Evolutionary conservation across 129 eudicot genomes (phyloP).

Genomic region (Tagetes erecta): DNA sequence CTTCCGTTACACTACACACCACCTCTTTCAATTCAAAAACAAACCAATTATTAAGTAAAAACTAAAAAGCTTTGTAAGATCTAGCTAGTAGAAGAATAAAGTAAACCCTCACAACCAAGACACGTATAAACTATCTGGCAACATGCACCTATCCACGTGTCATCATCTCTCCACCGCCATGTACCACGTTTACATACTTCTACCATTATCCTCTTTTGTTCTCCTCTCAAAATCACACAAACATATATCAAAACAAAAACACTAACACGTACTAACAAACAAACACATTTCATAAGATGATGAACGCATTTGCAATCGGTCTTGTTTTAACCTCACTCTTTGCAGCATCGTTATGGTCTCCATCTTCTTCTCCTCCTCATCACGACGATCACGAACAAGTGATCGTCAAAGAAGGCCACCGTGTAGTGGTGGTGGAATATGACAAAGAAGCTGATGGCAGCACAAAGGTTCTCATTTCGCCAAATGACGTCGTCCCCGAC

Average conservation of each 20-base stretch:
- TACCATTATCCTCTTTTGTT: background rate
- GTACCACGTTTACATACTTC: conserved; percentile 5
- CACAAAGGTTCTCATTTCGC: conserved; percentile 61
- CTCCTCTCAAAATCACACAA: background rate
- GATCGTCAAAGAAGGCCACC: conserved; percentile 59
- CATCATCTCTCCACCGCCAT: conserved; percentile 13
- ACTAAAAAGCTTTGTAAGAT: too few species aligned
- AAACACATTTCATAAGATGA: conserved; percentile 32
- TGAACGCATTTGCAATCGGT: conserved; percentile 55
- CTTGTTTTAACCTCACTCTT: conserved; percentile 49
- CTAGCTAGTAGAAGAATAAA: background rate
- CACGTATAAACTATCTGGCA: conserved; percentile 19
- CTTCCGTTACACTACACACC: too few species aligned
- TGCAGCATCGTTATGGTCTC: conserved; percentile 54
- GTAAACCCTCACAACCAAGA: conserved; percentile 22
- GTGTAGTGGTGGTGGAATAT: conserved; percentile 62
- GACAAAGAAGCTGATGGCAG: conserved; percentile 46
- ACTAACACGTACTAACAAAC: background rate
- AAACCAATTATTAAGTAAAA: too few species aligned
- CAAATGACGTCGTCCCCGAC: conserved; percentile 29
- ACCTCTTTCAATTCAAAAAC: too few species aligned
- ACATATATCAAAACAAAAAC: background rate
- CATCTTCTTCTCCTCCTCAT: conserved; percentile 23
- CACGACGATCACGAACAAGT: conserved; percentile 22
- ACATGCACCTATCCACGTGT: conserved; percentile 37